Conservation (phyloP, 1,139 yeast genomes). For the Scheffersomyces titani region DNA sequence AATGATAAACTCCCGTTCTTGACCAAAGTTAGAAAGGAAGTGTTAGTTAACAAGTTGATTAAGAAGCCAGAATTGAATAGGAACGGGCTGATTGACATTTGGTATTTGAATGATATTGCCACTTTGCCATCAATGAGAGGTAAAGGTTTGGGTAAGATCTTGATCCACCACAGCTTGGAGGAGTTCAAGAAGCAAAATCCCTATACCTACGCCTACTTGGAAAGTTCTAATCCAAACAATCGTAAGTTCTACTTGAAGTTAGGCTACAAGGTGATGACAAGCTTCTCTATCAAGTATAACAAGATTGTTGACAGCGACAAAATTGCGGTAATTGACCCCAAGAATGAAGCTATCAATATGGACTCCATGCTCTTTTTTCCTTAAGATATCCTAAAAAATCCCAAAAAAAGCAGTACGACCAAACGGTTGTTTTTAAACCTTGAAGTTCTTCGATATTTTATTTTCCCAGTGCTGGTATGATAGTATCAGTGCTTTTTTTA, state of each 20-base stretch:
- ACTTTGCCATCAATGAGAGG: constrained; percentile 43
- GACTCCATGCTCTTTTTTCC: constrained; percentile 37
- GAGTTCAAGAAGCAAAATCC: constrained; percentile 11
- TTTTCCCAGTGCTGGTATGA: neutral
- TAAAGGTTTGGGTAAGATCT: constrained; percentile 37
- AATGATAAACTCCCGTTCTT: constrained; percentile 38
- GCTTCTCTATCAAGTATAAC: constrained; percentile 40
- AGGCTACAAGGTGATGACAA: constrained; percentile 47
- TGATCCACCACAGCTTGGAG: constrained; percentile 28
- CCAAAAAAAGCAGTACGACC: neutral
- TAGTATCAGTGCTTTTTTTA: neutral
- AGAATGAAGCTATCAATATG: constrained; percentile 30
- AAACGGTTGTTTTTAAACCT: neutral
- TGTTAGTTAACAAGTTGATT: constrained; percentile 16
- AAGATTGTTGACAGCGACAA: constrained; percentile 20
- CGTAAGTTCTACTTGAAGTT: constrained; percentile 49
- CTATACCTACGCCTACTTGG: constrained; percentile 34
- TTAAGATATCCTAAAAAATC: neutral
- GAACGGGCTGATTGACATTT: constrained; percentile 17
- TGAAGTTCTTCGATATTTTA: neutral
- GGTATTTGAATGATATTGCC: constrained; percentile 45
- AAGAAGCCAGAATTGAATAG: constrained; percentile 9
- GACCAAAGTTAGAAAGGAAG: constrained; percentile 31
- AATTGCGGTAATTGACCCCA: constrained; percentile 19
- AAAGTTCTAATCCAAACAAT: constrained; percentile 53